Base-by-base conservation (phyloP, 805 yeast species). In the Spathaspora sp. region DNA sequence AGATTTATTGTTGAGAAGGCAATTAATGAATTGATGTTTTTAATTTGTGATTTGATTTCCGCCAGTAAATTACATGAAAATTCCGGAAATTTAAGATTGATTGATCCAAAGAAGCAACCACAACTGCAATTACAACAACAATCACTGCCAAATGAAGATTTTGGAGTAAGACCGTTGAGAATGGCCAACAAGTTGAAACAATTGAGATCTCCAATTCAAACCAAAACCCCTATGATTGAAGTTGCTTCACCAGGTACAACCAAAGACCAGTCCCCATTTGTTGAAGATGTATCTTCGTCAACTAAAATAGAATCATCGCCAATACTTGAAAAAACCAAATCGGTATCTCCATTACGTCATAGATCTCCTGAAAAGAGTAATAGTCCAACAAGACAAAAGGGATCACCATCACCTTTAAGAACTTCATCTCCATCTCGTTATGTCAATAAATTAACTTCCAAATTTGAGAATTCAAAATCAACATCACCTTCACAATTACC, bases 1-100 rank as follows among this genome's bases (percentile, higher is more conserved):
- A 78, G 77, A 49, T 69, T 86, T 18, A 78, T 90, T 2, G 77
- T 91, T 17, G 86, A 89, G 66, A 80, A 90, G 19, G 85, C 97
- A 0, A 70, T 89, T 9, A 79, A 87, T 44, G 97, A 91, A 60
- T 70, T 91, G 35, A 77, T 85, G 7, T 85, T 84, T 61, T 69
- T 85, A 2, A 70, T 86, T 20, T 85, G 87, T 61, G 87, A 85
- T 56, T 75, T 85, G 50, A 60, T 86, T 17, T 71, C 83, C 1
- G 76, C 75, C 2, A 78, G 79, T 26, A 88, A 80, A 57, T 65
- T 82, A 47, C 69, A 62, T 29, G 55, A 50, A 28, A 49, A 50
- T 29, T 48, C 55, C 14, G 47, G 38, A 6, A 51, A 57, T 19
- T 39, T 50, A 5, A 49, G 49, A 35, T 29, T 26, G 26, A 46